Base-by-base conservation (phyloP, 163 green algal species). In the Trebouxia gelatinosa region DNA sequence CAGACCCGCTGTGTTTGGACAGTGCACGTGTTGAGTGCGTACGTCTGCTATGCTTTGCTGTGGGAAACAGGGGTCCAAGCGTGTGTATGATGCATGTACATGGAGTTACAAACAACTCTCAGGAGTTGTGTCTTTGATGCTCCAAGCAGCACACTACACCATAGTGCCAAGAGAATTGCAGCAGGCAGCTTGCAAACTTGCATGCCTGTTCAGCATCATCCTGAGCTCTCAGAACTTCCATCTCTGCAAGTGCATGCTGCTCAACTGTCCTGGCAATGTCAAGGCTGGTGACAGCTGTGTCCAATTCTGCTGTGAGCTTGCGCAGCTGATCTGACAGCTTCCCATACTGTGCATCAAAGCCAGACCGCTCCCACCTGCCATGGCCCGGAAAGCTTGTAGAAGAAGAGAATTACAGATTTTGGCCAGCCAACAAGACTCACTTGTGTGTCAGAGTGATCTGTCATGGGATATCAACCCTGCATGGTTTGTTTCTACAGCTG, bases 361-460 rank as follows among this genome's bases (percentile, higher is more conserved):
- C 68, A 34, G 40, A 62, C 28, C 46, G 29, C 28, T 76, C 40
- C 68, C 68, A 40, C 68, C 68, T 76, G 68, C 40, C n/a, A n/a
- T n/a, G n/a, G n/a, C n/a, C n/a, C n/a, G n/a, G n/a, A n/a, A n/a
- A n/a, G n/a, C n/a, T n/a, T n/a, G n/a, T n/a, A n/a, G n/a, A n/a
- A n/a, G n/a, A n/a, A n/a, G n/a, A n/a, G n/a, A n/a, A n/a, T n/a
- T n/a, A n/a, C n/a, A n/a, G n/a, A n/a, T n/a, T n/a, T n/a, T n/a
- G n/a, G n/a, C n/a, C n/a, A n/a, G n/a, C n/a, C n/a, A n/a, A n/a
- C n/a, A n/a, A n/a, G n/a, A n/a, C n/a, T n/a, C n/a, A n/a, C n/a
- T n/a, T n/a, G n/a, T n/a, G n/a, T n/a, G n/a, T n/a, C n/a, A n/a
- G n/a, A n/a, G n/a, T n/a, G n/a, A n/a, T n/a, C n/a, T n/a, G n/a